Evolutionary conservation across 441 rosid genomes (phyloP).

Genomic region (Dalechampia spathulata): DNA sequence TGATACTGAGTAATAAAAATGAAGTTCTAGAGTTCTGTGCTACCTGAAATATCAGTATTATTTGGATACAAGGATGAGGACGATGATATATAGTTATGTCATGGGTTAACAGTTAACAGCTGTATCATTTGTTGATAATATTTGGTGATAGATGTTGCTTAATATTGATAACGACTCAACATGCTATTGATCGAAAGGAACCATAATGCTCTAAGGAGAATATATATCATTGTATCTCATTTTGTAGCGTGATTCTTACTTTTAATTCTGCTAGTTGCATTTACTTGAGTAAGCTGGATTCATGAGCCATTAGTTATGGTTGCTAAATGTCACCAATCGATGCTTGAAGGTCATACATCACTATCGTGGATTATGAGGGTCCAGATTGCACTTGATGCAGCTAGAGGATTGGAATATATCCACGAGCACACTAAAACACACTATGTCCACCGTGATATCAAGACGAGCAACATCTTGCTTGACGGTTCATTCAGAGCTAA

Average conservation of each 20-base stretch:
- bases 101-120: background rate
- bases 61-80: background rate
- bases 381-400: conserved; percentile 89
- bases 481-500: conserved; percentile 86
- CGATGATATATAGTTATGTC: background rate
- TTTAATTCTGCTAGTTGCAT: background rate
- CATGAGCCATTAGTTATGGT: conserved; percentile 3
- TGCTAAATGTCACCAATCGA: conserved; percentile 7
- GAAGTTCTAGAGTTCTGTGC: no score
- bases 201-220: no score
- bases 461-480: conserved; percentile 88
- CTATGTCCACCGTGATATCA: conserved; percentile 95
- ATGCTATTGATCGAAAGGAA: background rate
- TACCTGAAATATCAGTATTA: background rate
- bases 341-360: conserved; percentile 63
- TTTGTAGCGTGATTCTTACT: background rate
- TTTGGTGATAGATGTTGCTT: background rate
- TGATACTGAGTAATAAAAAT: no score
- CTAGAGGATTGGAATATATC: conserved; percentile 93
- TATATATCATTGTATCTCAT: no score
- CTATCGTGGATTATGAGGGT: conserved; percentile 93
- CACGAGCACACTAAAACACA: conserved; percentile 94
- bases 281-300: background rate
- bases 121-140: background rate
- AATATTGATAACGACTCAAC: background rate